Evolutionary conservation across 129 eudicot species (phyloP).

Genomic region (Flaveria trinervia): DNA sequence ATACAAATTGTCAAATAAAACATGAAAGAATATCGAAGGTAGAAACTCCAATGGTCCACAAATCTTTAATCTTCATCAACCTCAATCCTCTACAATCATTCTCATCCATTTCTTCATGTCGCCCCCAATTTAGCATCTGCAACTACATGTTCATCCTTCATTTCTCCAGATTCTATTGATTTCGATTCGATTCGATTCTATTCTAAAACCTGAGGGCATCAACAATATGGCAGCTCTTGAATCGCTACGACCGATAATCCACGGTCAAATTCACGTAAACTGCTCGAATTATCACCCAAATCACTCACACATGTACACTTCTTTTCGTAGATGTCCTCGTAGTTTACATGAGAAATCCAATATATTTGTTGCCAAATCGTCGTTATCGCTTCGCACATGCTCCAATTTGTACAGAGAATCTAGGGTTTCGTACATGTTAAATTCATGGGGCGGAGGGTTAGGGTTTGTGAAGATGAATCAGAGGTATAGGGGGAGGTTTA

Average conservation of each 20-base stretch:
- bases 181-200: not conserved
- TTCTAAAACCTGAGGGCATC: conserved; percentile 8
- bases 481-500: conserved; percentile 17
- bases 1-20: not conserved
- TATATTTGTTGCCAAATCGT: conserved; percentile 27
- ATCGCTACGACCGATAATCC: conserved; percentile 50
- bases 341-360: conserved; percentile 33
- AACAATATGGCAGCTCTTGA: conserved; percentile 49
- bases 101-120: conserved; percentile 7
- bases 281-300: conserved; percentile 33
- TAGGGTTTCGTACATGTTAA: conserved; percentile 48
- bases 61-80: conserved; percentile 28
- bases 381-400: conserved; percentile 30
- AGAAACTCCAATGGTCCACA: conserved; percentile 35
- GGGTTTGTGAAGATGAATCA: conserved; percentile 37
- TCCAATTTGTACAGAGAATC: conserved; percentile 45
- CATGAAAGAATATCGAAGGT: conserved; percentile 12
- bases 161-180: not conserved
- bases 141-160: not conserved
- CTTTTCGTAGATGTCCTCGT: conserved; percentile 39
- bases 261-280: conserved; percentile 51
- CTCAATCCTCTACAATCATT: not conserved
- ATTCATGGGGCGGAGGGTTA: conserved; percentile 41
- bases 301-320: conserved; percentile 38
- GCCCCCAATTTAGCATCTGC: conserved; percentile 8